Conservation (phyloP, 2,329 filamentous ascomycete species). For the Orbilia javanica region DNA sequence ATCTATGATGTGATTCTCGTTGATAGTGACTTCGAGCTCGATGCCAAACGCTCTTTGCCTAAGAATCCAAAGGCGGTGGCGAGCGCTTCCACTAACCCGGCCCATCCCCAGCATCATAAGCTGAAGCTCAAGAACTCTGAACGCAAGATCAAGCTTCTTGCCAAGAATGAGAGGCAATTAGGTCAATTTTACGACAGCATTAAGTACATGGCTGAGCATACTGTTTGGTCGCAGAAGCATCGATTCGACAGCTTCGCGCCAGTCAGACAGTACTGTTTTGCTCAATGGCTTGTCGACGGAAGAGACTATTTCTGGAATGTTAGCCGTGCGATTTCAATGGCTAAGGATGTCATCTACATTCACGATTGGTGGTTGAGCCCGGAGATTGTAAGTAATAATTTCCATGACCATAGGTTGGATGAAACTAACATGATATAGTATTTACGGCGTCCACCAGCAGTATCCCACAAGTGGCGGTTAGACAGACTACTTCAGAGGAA, state of each 20-base stretch:
- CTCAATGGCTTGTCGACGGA: slow-evolving; percentile 96
- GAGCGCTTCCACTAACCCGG: slow-evolving; percentile 70
- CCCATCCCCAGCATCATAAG: slow-evolving; percentile 80
- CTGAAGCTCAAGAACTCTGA: slow-evolving; percentile 91
- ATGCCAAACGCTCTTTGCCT: slow-evolving; percentile 74
- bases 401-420: neutral
- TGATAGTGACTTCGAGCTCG: slow-evolving; percentile 85
- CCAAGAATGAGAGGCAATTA: slow-evolving; percentile 88
- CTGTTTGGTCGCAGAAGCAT: slow-evolving; percentile 84
- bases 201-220: slow-evolving; percentile 83
- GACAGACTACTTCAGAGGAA: slow-evolving; percentile 94
- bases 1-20: slow-evolving; percentile 99
- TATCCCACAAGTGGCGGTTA: slow-evolving; percentile 97
- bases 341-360: slow-evolving; percentile 97
- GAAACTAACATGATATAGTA: slow-evolving; percentile 68
- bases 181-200: slow-evolving; percentile 96
- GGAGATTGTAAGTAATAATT: slow-evolving; percentile 71
- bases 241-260: slow-evolving; percentile 95
- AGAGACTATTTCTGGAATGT: slow-evolving; percentile 99
- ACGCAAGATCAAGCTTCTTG: slow-evolving; percentile 89
- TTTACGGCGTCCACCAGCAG: slow-evolving; percentile 90
- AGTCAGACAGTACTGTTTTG: slow-evolving; percentile 85
- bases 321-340: slow-evolving; percentile 95
- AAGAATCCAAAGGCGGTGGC: slow-evolving; percentile 73
- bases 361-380: slow-evolving; percentile 99